phyloP scores from a whole-genome alignment of 768 basidiomycete genomes.

The Leccinum imitatum region DNA sequence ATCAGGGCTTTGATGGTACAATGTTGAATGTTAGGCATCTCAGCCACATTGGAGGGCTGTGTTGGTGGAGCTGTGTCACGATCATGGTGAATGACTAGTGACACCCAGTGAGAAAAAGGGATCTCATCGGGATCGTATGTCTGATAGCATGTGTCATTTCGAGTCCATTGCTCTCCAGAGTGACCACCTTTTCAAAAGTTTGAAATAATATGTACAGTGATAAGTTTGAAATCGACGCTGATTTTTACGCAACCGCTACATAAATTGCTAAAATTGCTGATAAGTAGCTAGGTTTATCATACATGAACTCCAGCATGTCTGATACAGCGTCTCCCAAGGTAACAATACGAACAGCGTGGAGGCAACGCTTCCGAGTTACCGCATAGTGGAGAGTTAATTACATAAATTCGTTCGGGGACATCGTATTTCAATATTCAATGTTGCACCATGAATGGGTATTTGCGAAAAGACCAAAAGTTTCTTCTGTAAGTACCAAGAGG shows the following conservation, averaged over 20 bases:
- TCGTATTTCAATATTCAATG: background rate
- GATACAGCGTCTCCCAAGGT: background rate
- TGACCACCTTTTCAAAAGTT: too few relatives aligned
- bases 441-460: conserved; percentile 8
- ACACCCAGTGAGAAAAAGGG: too few relatives aligned
- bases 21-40: too few relatives aligned
- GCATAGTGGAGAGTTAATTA: background rate
- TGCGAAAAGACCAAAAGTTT: background rate
- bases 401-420: background rate
- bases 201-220: background rate
- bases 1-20: too few relatives aligned
- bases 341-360: background rate
- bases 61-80: too few relatives aligned
- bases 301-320: background rate
- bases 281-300: background rate
- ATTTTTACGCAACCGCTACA: background rate
- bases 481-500: background rate
- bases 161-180: too few relatives aligned
- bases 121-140: too few relatives aligned
- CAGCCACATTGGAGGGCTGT: too few relatives aligned
- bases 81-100: too few relatives aligned
- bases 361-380: background rate
- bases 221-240: background rate
- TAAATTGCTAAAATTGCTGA: background rate
- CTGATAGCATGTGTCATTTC: too few relatives aligned